Evolutionary conservation across 148 eudicot species (phyloP), one percentile per base, ranked within the genome.

Genomic region (Arctostaphylos glauca): DNA sequence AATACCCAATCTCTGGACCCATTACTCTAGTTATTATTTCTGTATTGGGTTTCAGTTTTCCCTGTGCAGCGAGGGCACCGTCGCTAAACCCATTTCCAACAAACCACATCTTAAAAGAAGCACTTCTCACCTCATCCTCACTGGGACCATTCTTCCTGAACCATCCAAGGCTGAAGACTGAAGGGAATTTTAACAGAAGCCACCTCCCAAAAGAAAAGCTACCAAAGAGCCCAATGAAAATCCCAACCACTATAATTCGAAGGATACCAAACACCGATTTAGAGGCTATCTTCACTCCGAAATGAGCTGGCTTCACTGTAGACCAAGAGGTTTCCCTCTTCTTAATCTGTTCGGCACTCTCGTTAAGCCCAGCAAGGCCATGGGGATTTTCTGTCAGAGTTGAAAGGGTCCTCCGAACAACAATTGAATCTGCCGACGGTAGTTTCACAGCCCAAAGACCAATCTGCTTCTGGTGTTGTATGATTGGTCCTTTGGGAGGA

Each of bases 21-120:
- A 55, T 92, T 74, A 96, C 90, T 84, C 98, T 90, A 8, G 98
- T 94, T 64, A 94, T 77, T 76, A 96, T 88, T 78, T 96, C 94
- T 83, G 85, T 89, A 76, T 93, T 94, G 2, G 96, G 94, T 64
- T 91, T 87, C 67, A 13, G 50, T 48, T 88, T 86, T 76, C 79
- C 90, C 52, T 77, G 67, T 21, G 89, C 73, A 9, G 50, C 84
- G 9, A 67, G 78, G 79, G 79, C 84, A 49, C 76, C 19, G 77
- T 91, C 91, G 13, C 90, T 89, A 81, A 82, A 96, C 18, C 98
- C 98, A 16, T 66, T 85, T 9, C 97, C 95, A 15, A 96, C 89
- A 76, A 96, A 96, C 97, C 98, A 95, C 98, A 94, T 95, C 84
- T 91, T 95, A 77, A 95, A 95, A 60, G 90, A 77, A 64, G 98